Evolutionary conservation across 352 stramenopile species (phyloP).

Genomic region (Phytopythium cucurbitacearum): DNA sequence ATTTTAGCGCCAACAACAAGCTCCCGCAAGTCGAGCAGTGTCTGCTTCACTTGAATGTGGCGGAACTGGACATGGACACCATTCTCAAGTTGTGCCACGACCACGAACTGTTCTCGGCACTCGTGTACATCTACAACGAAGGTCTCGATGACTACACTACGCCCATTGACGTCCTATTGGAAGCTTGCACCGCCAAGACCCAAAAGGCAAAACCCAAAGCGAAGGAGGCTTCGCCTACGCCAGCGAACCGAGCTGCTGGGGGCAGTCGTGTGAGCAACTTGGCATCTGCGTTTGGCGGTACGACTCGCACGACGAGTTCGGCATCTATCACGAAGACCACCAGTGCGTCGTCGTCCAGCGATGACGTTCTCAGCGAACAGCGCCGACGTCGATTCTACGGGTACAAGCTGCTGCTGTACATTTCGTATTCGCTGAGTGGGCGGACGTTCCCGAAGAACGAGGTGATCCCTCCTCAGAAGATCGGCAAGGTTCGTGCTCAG

Average conservation of each 20-base stretch:
- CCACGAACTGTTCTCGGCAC: constrained; percentile 91
- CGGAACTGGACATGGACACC: constrained; percentile 92
- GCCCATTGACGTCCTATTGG: constrained; percentile 88
- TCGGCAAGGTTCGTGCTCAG: constrained; percentile 64
- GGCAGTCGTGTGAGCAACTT: constrained; percentile 54
- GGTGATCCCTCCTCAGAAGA: constrained; percentile 51
- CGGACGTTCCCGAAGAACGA: constrained; percentile 88
- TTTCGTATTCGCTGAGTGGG: constrained; percentile 90
- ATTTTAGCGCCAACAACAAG: constrained; percentile 88
- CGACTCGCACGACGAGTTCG: constrained; percentile 24
- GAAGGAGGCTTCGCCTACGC: constrained; percentile 9
- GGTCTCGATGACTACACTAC: constrained; percentile 91
- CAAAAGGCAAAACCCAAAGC: constrained; percentile 13
- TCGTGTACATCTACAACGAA: constrained; percentile 95
- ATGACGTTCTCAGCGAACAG: constrained; percentile 48
- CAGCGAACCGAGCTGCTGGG: constrained; percentile 15
- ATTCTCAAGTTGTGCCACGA: constrained; percentile 91
- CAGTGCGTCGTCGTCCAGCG: constrained; percentile 9
- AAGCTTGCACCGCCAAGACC: constrained; percentile 60
- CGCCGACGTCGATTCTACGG: constrained; percentile 65
- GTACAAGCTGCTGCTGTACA: constrained; percentile 89
- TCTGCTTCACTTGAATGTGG: constrained; percentile 92
- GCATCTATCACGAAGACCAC: constrained; percentile 8
- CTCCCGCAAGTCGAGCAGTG: constrained; percentile 90
- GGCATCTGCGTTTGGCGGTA: constrained; percentile 63